Conservation (phyloP, 176 grass and related monocot genomes). For the Lolium multiflorum region DNA sequence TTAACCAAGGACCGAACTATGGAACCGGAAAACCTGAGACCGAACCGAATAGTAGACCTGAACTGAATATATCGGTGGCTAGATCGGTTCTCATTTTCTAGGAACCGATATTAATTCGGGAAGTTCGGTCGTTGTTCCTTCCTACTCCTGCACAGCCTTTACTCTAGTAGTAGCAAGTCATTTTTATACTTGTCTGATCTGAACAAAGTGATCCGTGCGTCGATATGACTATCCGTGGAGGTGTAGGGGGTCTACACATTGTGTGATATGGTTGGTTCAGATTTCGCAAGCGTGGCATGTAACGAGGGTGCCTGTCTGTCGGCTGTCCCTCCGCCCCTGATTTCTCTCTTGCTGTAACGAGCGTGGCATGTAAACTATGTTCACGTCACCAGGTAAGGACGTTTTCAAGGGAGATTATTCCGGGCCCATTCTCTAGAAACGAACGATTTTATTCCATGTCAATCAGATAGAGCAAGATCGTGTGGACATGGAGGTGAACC, state of each 20-base stretch:
- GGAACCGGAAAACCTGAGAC: too few species aligned
- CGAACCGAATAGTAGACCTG: too few species aligned
- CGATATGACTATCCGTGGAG: neutral
- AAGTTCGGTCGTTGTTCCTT: conserved; percentile 33
- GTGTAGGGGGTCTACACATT: neutral
- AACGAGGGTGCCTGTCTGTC: conserved; percentile 15
- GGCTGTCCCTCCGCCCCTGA: neutral
- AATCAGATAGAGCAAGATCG: conserved; percentile 29
- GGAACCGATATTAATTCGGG: neutral
- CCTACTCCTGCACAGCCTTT: conserved; percentile 38
- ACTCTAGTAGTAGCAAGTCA: conserved; percentile 35
- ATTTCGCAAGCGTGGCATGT: conserved; percentile 43
- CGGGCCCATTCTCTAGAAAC: conserved; percentile 29
- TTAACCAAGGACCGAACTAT: too few species aligned
- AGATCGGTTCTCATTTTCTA: too few species aligned
- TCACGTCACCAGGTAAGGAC: conserved; percentile 50
- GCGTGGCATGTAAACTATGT: too few species aligned
- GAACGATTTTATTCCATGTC: conserved; percentile 46
- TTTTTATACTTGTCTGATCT: conserved; percentile 51
- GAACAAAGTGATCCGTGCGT: conserved; percentile 19
- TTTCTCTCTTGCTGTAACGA: conserved; percentile 40
- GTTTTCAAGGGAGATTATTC: conserved; percentile 10
- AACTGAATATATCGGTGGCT: too few species aligned
- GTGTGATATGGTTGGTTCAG: conserved; percentile 53
- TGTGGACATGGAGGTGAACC: conserved; percentile 26